Evolutionary conservation across 495 filamentous ascomycete species (phyloP), one percentile per base, ranked within the genome.

Genomic region (Aspergillus egyptiacus): DNA sequence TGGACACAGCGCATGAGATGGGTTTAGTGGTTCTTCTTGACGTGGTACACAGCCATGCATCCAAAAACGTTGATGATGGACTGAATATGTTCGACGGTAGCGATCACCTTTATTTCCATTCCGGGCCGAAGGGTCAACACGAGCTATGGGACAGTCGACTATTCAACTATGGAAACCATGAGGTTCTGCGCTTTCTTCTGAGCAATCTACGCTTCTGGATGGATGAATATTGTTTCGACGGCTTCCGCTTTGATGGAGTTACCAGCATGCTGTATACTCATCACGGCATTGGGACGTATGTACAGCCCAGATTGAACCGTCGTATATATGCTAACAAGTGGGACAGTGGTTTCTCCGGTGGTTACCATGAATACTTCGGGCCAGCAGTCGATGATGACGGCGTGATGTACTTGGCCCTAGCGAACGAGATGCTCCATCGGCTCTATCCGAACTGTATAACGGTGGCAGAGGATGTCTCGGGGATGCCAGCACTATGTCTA

Each of bases 181-280:
- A 98, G 65, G 93, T 98, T 25, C 65, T 98, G 60, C 78, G 93
- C 18, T 98, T 98, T 68, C 73, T 98, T 47, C 71, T 98, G 34
- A 95, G 89, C 67, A 98, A 98, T 65, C 74, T 98, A 48, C 80
- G 94, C 19, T 98, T 95, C 73, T 98, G 94, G 87, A 96, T 98
- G 91, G 93, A 98, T 48, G 91, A 96, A 63, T 98, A 96, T 60
- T 65, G 79, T 39, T 96, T 98, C 64, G 93, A 97, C 62, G 93
- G 93, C 17, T 98, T 97, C 77, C 79, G 93, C 36, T 98, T 98
- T 61, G 93, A 98, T 61, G 93, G 93, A 51, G 93, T 98, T 28
- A 97, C 93, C 11, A 96, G 90, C 64, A 98, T 98, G 86, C 83
- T 98, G 48, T 98, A 98, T 63, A 71, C 71, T 10, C 91, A 98